Conservation (phyloP, 2,329 filamentous ascomycete genomes). For the Hypoxylon rubiginosum region DNA sequence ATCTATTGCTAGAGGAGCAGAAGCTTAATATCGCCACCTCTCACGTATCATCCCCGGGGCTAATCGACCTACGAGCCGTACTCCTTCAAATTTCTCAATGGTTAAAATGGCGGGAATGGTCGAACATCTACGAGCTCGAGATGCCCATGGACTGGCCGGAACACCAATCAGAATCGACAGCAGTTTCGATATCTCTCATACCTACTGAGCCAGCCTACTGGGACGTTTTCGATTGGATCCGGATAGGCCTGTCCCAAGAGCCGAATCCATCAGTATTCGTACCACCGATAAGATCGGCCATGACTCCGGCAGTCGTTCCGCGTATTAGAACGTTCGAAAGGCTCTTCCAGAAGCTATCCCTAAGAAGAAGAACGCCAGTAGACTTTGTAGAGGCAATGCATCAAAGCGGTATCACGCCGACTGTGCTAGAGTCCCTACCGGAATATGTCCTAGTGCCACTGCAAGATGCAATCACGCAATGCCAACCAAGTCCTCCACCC, state of each 20-base stretch:
- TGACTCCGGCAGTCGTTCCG: slow-evolving; percentile 63
- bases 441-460: slow-evolving; percentile 85
- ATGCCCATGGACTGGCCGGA: slow-evolving; percentile 62
- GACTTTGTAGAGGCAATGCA: slow-evolving; percentile 82
- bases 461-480: slow-evolving; percentile 85
- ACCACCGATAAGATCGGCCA: slow-evolving; percentile 40
- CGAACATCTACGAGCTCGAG: slow-evolving; percentile 64
- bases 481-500: slow-evolving; percentile 84
- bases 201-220: slow-evolving; percentile 51
- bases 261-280: slow-evolving; percentile 28
- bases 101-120: slow-evolving; percentile 77
- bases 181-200: slow-evolving; percentile 17
- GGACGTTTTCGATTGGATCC: slow-evolving; percentile 67
- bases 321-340: slow-evolving; percentile 78
- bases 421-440: slow-evolving; percentile 84
- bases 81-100: slow-evolving; percentile 85
- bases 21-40: slow-evolving; percentile 77
- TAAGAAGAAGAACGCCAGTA: slow-evolving; percentile 63
- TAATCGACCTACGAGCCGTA: slow-evolving; percentile 74
- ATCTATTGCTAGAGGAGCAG: slow-evolving; percentile 89
- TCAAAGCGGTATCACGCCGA: slow-evolving; percentile 74
- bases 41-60: slow-evolving; percentile 60
- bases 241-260: slow-evolving; percentile 58
- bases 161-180: slow-evolving; percentile 16
- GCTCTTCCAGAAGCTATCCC: slow-evolving; percentile 72